These are phyloP conservation scores for Pseudohalonectria lignicola DNA, from an alignment of 2,329 filamentous ascomycete genomes.

Conservation along the genomic window DNA sequence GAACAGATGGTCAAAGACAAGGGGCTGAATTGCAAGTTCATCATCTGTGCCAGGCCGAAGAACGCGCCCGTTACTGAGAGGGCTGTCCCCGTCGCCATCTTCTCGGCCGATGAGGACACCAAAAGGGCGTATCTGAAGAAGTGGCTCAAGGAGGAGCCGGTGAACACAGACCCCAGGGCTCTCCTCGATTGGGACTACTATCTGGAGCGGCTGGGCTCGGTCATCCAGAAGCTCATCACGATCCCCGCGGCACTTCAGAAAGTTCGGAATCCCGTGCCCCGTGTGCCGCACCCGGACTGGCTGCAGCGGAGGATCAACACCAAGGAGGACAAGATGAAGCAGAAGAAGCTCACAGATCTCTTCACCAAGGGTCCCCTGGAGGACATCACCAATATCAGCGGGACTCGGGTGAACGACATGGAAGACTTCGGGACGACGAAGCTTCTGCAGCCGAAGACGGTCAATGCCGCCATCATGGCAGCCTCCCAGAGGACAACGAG, in stretches of 20 bases:
- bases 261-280: conserved; percentile 84
- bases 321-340: conserved; percentile 96
- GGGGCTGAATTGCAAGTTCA: conserved; percentile 98
- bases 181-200: conserved; percentile 98
- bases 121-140: conserved; percentile 87
- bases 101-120: conserved; percentile 80
- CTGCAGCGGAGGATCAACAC: conserved; percentile 84
- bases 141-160: conserved; percentile 89
- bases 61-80: conserved; percentile 90
- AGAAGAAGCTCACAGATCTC: conserved; percentile 95
- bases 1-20: conserved; percentile 99
- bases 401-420: conserved; percentile 50
- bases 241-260: conserved; percentile 96
- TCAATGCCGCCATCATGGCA: conserved; percentile 35
- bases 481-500: conserved; percentile 34
- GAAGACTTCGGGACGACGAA: conserved; percentile 66
- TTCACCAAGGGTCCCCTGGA: conserved; percentile 65
- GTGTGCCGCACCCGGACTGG: conserved; percentile 94
- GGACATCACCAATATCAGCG: conserved; percentile 59
- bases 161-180: conserved; percentile 79
- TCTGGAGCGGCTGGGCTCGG: conserved; percentile 84
- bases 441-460: conserved; percentile 53
- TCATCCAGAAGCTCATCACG: conserved; percentile 97
- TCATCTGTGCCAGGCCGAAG: conserved; percentile 80
- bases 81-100: conserved; percentile 91